Percentiles rank a stretch among this genome's conserved stretches.
Evolutionary conservation across 345 rosid species (phyloP).

Genomic region (Litchi chinensis): DNA sequence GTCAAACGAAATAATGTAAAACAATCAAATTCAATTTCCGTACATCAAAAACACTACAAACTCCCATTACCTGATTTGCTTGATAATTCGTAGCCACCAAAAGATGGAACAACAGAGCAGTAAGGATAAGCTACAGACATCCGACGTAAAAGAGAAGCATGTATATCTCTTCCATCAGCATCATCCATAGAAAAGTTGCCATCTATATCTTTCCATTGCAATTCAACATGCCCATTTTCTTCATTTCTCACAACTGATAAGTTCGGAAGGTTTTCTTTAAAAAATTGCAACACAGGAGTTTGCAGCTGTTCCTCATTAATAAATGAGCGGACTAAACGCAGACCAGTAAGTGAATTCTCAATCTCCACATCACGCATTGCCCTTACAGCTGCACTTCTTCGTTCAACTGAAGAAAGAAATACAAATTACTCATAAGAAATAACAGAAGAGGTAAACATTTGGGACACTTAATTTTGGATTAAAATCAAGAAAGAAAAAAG

Average conservation of each 20-base stretch:
- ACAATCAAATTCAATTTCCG: constrained; percentile 4
- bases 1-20: constrained; percentile 22
- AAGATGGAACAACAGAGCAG: constrained; percentile 37
- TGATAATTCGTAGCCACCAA: constrained; percentile 57
- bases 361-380: constrained; percentile 77
- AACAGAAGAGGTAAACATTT: not conserved
- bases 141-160: constrained; percentile 52
- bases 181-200: constrained; percentile 32
- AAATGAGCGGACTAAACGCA: constrained; percentile 66
- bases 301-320: constrained; percentile 54
- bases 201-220: constrained; percentile 44
- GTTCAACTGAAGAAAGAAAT: constrained; percentile 49
- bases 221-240: constrained; percentile 56
- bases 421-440: too few relatives aligned
- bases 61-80: constrained; percentile 43
- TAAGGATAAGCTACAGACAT: constrained; percentile 59
- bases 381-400: constrained; percentile 67
- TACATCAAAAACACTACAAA: not conserved
- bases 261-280: constrained; percentile 64
- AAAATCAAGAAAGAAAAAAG: not conserved
- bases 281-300: constrained; percentile 55
- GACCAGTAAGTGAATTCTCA: constrained; percentile 53
- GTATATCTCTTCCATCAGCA: constrained; percentile 41
- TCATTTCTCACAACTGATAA: constrained; percentile 42
- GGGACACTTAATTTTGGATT: not conserved